These are phyloP conservation scores for Ceratobasidium sp. DNA, from an alignment of 1,284 basidiomycete species.

Conservation along the genomic window DNA sequence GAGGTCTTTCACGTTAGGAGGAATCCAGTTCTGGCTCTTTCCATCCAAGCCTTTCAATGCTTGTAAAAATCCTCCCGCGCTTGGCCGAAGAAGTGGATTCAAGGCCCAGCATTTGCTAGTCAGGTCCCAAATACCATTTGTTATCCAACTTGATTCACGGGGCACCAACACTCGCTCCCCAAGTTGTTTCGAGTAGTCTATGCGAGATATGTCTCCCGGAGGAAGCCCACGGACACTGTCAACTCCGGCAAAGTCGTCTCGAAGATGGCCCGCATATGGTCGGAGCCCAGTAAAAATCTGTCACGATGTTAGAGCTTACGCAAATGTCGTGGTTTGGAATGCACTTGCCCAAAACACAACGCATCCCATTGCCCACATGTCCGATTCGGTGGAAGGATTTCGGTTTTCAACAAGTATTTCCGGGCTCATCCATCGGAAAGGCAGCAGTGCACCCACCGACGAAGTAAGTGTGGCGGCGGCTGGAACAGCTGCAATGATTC, in stretches of 20 bases:
- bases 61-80: constrained; percentile 1
- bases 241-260: constrained; percentile 37
- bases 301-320: background rate
- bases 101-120: constrained; percentile 30
- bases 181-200: constrained; percentile 8
- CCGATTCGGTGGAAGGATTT: constrained; percentile 27
- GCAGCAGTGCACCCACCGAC: constrained; percentile 14
- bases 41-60: constrained; percentile 9
- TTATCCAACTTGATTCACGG: constrained; percentile 29
- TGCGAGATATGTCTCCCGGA: constrained; percentile 3
- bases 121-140: constrained; percentile 26
- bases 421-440: constrained; percentile 43
- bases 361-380: constrained; percentile 40
- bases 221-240: constrained; percentile 30
- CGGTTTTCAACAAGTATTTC: constrained; percentile 14
- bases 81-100: constrained; percentile 27
- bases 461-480: background rate
- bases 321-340: background rate
- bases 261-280: constrained; percentile 21
- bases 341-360: constrained; percentile 35
- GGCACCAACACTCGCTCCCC: background rate
- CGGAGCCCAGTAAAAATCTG: constrained; percentile 20
- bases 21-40: constrained; percentile 5
- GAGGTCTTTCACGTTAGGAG: constrained; percentile 12
- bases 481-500: constrained; percentile 32